phyloP scores from a whole-genome alignment of 345 rosid species.

The Moringa oleifera region DNA sequence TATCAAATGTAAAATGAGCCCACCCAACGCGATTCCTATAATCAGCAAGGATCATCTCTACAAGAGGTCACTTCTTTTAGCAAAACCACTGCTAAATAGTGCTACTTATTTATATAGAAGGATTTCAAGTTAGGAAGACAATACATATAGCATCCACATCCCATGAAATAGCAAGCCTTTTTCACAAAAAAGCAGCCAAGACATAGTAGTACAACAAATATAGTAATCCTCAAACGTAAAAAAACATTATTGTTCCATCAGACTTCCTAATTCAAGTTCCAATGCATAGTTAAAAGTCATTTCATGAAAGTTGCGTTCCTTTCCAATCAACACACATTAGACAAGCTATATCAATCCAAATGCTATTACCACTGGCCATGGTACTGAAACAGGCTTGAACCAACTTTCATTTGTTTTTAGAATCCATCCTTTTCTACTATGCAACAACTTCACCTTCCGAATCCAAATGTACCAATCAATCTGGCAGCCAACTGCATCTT shows the following conservation, averaged over 20 bases:
- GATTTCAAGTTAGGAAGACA: no score
- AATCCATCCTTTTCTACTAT: not conserved
- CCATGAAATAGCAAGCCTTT: no score
- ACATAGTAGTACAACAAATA: not conserved
- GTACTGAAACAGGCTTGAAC: not conserved
- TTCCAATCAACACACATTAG: no score
- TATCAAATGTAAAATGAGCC: not conserved
- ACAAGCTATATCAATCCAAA: not conserved
- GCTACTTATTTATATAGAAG: no score
- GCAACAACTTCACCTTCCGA: not conserved
- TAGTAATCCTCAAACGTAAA: no score
- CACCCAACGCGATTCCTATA: not conserved
- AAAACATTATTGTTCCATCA: no score
- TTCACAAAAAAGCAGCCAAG: not conserved
- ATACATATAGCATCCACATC: no score
- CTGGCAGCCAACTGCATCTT: not conserved
- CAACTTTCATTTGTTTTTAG: not conserved
- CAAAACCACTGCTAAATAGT: no score
- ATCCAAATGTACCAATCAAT: not conserved
- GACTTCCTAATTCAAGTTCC: not conserved
- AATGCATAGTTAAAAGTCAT: not conserved
- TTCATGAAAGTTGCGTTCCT: no score
- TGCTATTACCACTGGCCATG: not conserved
- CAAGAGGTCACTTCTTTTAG: not conserved
- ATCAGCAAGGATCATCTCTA: not conserved